Percentiles rank a stretch among this genome's conserved stretches.
Conservation (phyloP, 768 basidiomycete species). For the Rossbeevera mucosa region DNA sequence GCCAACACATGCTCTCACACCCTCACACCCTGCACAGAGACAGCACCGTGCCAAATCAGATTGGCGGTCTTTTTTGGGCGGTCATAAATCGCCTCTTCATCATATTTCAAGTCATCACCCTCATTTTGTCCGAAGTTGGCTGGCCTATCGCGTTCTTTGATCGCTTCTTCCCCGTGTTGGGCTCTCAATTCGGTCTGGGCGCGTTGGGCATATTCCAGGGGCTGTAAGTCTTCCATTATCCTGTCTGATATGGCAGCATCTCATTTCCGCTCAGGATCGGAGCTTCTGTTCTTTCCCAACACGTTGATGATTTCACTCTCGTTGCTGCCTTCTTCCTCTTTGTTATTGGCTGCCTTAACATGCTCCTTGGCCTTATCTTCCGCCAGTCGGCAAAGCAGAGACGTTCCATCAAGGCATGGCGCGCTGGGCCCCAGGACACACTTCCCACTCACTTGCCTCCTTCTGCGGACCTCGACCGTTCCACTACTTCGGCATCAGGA, state of each 20-base stretch:
- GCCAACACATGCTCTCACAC: background rate
- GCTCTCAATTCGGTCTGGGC: conserved; percentile 79
- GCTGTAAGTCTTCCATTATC: conserved; percentile 47
- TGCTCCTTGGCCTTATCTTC: conserved; percentile 72
- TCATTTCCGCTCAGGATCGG: conserved; percentile 46
- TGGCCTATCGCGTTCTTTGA: conserved; percentile 78
- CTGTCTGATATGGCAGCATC: background rate
- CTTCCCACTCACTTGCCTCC: conserved; percentile 42
- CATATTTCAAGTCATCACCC: conserved; percentile 75
- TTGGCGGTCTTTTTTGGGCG: conserved; percentile 89
- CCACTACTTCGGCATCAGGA: conserved; percentile 20
- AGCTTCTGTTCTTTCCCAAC: conserved; percentile 68
- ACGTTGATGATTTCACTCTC: conserved; percentile 84
- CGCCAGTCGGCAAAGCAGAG: conserved; percentile 56
- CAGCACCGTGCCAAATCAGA: conserved; percentile 87
- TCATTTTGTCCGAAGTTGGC: conserved; percentile 78
- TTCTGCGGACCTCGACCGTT: conserved; percentile 21
- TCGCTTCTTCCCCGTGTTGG: conserved; percentile 83
- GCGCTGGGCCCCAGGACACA: conserved; percentile 45
- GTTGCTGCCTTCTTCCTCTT: conserved; percentile 92
- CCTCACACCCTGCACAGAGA: conserved; percentile 37
- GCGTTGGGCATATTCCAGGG: conserved; percentile 85
- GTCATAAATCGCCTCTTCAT: conserved; percentile 85
- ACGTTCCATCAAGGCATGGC: conserved; percentile 63
- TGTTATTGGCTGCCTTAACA: conserved; percentile 85